Conservation (phyloP, 495 filamentous ascomycete genomes). For the Gamarada debralockiae region DNA sequence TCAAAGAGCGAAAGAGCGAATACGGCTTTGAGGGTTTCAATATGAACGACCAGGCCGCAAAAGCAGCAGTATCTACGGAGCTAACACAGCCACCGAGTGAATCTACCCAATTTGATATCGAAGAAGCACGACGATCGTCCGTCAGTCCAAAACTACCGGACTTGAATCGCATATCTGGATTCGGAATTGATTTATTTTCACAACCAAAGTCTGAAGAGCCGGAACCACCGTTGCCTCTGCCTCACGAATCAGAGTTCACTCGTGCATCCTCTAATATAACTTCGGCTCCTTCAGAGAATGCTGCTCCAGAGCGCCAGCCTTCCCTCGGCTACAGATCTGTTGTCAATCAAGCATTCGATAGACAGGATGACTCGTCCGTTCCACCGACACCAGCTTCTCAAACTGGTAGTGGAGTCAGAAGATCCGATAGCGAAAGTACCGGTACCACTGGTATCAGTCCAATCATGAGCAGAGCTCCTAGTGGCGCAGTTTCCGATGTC, state of each 20-base stretch:
- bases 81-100: neutral
- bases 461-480: constrained; percentile 56
- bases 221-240: neutral
- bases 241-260: constrained; percentile 3
- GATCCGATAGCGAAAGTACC: constrained; percentile 61
- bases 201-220: neutral
- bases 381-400: constrained; percentile 55
- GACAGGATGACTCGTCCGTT: constrained; percentile 36
- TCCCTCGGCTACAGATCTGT: constrained; percentile 63
- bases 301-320: constrained; percentile 12
- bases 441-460: constrained; percentile 58
- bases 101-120: neutral
- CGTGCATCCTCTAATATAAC: neutral
- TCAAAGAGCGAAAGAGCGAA: constrained; percentile 56
- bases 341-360: constrained; percentile 68
- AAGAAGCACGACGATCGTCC: constrained; percentile 26
- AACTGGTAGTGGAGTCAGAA: constrained; percentile 40
- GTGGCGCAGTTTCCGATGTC: constrained; percentile 28
- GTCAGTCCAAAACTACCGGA: constrained; percentile 58
- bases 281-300: constrained; percentile 1
- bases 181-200: constrained; percentile 40
- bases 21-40: constrained; percentile 44
- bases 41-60: constrained; percentile 5
- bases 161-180: constrained; percentile 60
- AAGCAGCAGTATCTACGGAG: neutral